These are phyloP conservation scores for Didymella keratinophila DNA, from an alignment of 2,329 filamentous ascomycete species.

Conservation along the genomic window DNA sequence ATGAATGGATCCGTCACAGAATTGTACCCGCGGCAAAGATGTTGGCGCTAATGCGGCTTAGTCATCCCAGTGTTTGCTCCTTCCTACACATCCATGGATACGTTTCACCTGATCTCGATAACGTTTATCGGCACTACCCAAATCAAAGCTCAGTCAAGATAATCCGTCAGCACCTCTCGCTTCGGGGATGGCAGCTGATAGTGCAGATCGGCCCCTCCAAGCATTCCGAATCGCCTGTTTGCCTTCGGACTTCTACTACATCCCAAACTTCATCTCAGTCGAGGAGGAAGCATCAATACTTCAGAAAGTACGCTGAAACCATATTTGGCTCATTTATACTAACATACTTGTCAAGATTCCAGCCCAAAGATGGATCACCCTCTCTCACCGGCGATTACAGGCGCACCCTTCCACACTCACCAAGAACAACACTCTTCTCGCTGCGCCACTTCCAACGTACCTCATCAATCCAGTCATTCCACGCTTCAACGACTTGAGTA, in stretches of 20 bases:
- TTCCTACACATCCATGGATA: not conserved
- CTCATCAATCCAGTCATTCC: constrained; percentile 73
- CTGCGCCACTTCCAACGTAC: constrained; percentile 77
- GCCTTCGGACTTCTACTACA: constrained; percentile 78
- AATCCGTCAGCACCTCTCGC: not conserved
- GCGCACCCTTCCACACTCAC: constrained; percentile 87
- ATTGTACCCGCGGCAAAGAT: not conserved
- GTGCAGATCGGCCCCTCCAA: constrained; percentile 9
- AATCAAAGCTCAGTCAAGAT: not conserved
- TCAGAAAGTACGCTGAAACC: constrained; percentile 64
- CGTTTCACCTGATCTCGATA: not conserved
- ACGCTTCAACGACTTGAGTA: constrained; percentile 57
- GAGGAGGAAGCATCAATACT: constrained; percentile 77
- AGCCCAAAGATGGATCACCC: constrained; percentile 76
- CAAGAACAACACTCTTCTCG: constrained; percentile 73
- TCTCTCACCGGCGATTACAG: constrained; percentile 89
- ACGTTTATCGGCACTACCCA: not conserved
- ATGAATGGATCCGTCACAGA: not conserved
- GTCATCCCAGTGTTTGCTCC: not conserved
- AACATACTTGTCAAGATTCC: constrained; percentile 50
- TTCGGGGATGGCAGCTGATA: not conserved
- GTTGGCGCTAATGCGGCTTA: not conserved
- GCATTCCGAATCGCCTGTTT: constrained; percentile 59
- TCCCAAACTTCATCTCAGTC: constrained; percentile 80
- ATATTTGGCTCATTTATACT: not conserved